A percentile compares a stretch with the other conserved stretches of the same genome.
phyloP scores from a whole-genome alignment of 148 eudicot genomes.

The Fagopyrum esculentum region DNA sequence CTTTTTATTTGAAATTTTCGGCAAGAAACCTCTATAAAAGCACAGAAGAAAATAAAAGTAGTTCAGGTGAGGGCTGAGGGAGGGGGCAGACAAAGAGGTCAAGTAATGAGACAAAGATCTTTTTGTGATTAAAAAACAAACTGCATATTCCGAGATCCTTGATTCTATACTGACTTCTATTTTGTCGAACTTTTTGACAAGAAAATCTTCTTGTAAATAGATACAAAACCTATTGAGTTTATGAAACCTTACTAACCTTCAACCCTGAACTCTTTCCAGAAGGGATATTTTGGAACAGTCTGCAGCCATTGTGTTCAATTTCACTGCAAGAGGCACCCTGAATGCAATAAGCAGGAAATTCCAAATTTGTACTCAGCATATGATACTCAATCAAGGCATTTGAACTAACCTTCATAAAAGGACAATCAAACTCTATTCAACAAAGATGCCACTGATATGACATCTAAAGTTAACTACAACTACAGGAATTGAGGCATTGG shows the following conservation, averaged over 20 bases:
- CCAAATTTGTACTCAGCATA: constrained; percentile 4
- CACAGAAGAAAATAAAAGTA: neutral
- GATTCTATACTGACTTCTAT: neutral
- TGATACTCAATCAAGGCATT: neutral
- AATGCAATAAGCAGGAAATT: constrained; percentile 5
- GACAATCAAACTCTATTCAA: neutral
- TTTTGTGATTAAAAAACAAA: neutral
- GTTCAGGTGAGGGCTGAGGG: neutral
- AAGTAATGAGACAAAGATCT: neutral
- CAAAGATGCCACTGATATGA: neutral
- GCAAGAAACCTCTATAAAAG: neutral
- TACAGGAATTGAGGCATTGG: constrained; percentile 4
- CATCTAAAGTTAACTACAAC: neutral
- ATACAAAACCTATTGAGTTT: neutral
- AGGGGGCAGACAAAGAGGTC: neutral
- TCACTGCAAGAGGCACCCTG: constrained; percentile 52
- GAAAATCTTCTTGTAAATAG: neutral
- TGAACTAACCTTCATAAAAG: neutral
- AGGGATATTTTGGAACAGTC: constrained; percentile 67
- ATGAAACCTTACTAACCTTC: constrained; percentile 50
- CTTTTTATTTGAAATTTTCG: neutral
- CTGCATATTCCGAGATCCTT: neutral
- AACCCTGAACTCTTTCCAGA: constrained; percentile 81
- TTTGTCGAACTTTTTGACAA: neutral
- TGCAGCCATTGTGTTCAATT: constrained; percentile 69